Evolutionary conservation across 169 alveolate genomes (phyloP).

Genomic region (Amoebophrya sp.): DNA sequence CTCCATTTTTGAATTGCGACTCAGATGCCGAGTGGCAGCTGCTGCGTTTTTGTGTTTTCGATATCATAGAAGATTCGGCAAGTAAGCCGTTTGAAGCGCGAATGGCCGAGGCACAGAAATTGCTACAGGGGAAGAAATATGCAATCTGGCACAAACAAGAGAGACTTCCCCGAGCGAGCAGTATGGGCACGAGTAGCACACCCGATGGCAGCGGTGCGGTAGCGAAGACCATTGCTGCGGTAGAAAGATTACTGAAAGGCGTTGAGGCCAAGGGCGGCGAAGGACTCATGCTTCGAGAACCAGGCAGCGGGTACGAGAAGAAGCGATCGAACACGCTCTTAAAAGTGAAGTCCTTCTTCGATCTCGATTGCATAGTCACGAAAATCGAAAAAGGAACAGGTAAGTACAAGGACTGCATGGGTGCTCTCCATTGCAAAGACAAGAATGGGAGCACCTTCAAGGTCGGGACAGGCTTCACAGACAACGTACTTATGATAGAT

Average conservation of each 20-base stretch:
- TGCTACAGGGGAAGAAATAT: background rate
- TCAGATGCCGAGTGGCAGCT: no score
- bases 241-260: background rate
- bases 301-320: background rate
- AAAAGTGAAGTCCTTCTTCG: background rate
- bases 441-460: background rate
- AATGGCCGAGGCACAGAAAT: background rate
- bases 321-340: background rate
- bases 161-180: no score
- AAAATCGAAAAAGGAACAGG: background rate
- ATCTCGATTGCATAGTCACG: background rate
- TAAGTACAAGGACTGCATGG: background rate
- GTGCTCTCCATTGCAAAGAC: background rate
- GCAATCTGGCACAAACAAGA: background rate
- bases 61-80: no score
- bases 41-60: no score
- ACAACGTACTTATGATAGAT: no score
- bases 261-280: constrained; percentile 3
- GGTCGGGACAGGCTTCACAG: background rate
- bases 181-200: no score
- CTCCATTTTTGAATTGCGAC: no score
- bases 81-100: no score
- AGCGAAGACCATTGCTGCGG: no score
- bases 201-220: no score
- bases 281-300: background rate